Evolutionary conservation across 2,329 filamentous ascomycete genomes (phyloP).

Genomic region (Polytolypa hystricis): DNA sequence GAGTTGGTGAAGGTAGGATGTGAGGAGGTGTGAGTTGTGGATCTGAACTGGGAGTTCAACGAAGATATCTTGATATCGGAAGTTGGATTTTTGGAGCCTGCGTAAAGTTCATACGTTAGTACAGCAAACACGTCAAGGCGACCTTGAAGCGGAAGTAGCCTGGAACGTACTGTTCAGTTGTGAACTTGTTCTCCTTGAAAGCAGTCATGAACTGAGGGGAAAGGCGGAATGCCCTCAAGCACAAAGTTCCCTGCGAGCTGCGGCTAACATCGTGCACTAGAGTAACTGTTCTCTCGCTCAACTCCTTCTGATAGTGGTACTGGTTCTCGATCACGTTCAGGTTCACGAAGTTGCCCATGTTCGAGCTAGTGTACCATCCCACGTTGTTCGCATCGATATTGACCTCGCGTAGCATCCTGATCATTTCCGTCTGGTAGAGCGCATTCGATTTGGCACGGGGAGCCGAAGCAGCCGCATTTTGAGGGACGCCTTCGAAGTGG

Average conservation of each 20-base stretch:
- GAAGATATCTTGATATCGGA: conserved; percentile 88
- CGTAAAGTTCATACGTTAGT: too few relatives aligned
- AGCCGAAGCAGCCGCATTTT: conserved; percentile 70
- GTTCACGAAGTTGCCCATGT: conserved; percentile 98
- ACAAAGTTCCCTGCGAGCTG: conserved; percentile 83
- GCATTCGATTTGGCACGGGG: conserved; percentile 86
- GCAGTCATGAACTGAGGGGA: conserved; percentile 79
- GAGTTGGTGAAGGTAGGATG: conserved; percentile 86
- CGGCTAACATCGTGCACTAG: conserved; percentile 92
- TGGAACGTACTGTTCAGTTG: conserved; percentile 73
- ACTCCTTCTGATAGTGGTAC: conserved; percentile 87
- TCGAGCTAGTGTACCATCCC: conserved; percentile 97
- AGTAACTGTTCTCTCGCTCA: conserved; percentile 75
- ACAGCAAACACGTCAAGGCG: too few relatives aligned
- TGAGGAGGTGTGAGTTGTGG: conserved; percentile 96
- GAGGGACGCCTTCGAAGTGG: conserved; percentile 58
- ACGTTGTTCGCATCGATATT: conserved; percentile 97
- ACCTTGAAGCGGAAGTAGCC: conserved; percentile 9
- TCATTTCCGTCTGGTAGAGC: conserved; percentile 90
- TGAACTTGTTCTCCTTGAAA: conserved; percentile 97
- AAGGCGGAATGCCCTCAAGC: conserved; percentile 81
- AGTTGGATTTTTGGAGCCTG: conserved; percentile 86
- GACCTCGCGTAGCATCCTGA: conserved; percentile 89
- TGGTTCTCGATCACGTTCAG: conserved; percentile 95
- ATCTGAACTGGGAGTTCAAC: conserved; percentile 79